Evolutionary conservation across 176 grass and related monocot genomes (phyloP).

Genomic region (Oryza coarctata): DNA sequence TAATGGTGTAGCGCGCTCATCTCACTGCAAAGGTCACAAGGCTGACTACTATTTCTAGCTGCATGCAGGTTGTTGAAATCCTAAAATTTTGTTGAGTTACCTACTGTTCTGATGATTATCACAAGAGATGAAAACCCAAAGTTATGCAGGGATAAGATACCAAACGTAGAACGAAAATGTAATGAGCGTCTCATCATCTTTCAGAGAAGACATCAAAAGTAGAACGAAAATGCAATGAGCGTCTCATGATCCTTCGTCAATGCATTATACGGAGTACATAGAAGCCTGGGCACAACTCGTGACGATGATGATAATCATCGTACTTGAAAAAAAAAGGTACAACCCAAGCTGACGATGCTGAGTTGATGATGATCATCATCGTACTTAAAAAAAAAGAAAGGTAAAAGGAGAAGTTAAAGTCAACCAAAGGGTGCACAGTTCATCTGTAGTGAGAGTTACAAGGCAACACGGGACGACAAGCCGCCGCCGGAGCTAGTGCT

Average conservation of each 20-base stretch:
- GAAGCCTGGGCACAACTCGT: background rate
- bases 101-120: background rate
- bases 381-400: background rate
- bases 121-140: background rate
- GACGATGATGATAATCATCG: background rate
- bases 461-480: background rate
- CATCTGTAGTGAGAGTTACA: constrained; percentile 26
- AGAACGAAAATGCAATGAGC: background rate
- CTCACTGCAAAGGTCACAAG: background rate
- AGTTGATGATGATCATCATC: background rate
- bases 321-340: background rate
- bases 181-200: background rate
- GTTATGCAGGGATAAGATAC: background rate
- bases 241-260: background rate
- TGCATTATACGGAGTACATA: background rate
- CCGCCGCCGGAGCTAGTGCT: constrained; percentile 43
- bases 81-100: no score
- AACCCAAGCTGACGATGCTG: background rate
- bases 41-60: background rate
- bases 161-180: background rate
- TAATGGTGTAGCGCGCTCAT: background rate
- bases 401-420: background rate
- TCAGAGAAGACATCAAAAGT: no score
- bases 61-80: background rate
- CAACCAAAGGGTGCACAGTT: background rate